phyloP scores from a whole-genome alignment of 257 asterid species.

The Hygrophila difformis region DNA sequence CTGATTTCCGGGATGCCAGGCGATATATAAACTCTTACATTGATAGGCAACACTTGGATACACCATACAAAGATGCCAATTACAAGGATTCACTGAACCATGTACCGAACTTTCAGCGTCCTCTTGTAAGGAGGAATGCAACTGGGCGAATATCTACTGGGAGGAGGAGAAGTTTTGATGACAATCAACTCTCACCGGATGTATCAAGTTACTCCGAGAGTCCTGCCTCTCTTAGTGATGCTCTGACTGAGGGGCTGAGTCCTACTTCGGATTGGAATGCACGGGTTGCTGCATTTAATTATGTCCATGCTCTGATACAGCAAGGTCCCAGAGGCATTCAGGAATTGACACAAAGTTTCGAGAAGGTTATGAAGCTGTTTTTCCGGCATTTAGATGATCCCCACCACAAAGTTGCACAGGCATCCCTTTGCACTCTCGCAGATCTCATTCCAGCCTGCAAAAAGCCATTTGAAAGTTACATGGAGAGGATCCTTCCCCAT shows the following conservation, averaged over 20 bases:
- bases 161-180: constrained; percentile 95
- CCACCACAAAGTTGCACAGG: constrained; percentile 99
- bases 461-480: constrained; percentile 92
- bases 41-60: constrained; percentile 60
- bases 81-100: constrained; percentile 58
- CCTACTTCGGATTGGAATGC: constrained; percentile 97
- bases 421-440: constrained; percentile 96
- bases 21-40: constrained; percentile 46
- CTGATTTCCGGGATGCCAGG: constrained; percentile 69
- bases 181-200: constrained; percentile 69
- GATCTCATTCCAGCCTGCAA: constrained; percentile 94
- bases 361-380: constrained; percentile 96
- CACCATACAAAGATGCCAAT: constrained; percentile 58
- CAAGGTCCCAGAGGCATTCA: constrained; percentile 93
- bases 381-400: constrained; percentile 99
- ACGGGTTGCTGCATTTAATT: constrained; percentile 89
- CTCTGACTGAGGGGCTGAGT: constrained; percentile 84
- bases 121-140: constrained; percentile 75
- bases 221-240: constrained; percentile 87
- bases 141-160: constrained; percentile 80
- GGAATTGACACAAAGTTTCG: constrained; percentile 90
- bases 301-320: constrained; percentile 61
- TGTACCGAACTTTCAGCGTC: constrained; percentile 93
- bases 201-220: constrained; percentile 68
- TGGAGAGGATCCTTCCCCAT: constrained; percentile 96